A percentile compares a stretch with the other conserved stretches of the same genome.
These are phyloP conservation scores for Fraxinus sp. DNA, from an alignment of 305 asterid genomes.

Conservation along the genomic window DNA sequence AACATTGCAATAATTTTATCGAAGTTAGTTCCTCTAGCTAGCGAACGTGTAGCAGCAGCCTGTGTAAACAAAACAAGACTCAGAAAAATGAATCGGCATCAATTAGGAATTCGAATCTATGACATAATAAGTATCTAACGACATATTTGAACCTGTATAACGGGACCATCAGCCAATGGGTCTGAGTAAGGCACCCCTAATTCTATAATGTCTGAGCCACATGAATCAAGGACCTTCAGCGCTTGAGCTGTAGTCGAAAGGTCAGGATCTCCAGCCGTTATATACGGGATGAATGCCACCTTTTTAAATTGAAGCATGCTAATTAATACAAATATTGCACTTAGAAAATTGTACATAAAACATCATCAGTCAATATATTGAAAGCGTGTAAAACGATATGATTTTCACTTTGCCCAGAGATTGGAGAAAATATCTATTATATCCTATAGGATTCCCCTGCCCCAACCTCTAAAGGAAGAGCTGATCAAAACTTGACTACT, in stretches of 20 bases:
- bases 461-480: neutral
- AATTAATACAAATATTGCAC: neutral
- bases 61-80: constrained; percentile 26
- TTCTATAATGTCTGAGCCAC: constrained; percentile 91
- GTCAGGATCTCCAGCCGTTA: constrained; percentile 96
- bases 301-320: constrained; percentile 28
- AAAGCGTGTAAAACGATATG: neutral
- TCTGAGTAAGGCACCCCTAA: constrained; percentile 94
- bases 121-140: neutral
- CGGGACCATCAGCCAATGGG: constrained; percentile 98
- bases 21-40: constrained; percentile 73
- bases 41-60: constrained; percentile 90
- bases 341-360: neutral
- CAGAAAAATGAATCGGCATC: too few relatives aligned
- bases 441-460: neutral
- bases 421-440: neutral
- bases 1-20: constrained; percentile 72
- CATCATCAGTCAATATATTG: neutral
- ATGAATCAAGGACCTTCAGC: constrained; percentile 72
- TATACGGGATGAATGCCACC: constrained; percentile 92
- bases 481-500: neutral
- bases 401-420: neutral
- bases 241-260: constrained; percentile 85
- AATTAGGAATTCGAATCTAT: neutral
- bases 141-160: constrained; percentile 65